A percentile compares a stretch with the other conserved stretches of the same genome.
phyloP scores from a whole-genome alignment of 768 basidiomycete genomes.

The Suillus tomentosus region DNA sequence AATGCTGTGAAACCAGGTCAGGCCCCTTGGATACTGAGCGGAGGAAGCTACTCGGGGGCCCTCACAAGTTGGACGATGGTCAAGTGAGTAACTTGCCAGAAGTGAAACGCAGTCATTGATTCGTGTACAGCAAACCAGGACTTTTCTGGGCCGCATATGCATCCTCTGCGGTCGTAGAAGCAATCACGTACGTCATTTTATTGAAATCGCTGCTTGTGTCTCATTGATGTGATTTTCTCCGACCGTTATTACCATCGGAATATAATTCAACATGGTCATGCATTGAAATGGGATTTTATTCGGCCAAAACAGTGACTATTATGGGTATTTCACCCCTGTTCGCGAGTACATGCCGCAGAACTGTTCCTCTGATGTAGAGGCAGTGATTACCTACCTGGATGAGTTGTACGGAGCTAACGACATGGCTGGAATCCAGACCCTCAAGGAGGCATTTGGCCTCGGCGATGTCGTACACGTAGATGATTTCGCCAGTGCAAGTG shows the following conservation, averaged over 20 bases:
- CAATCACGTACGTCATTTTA: constrained; percentile 39
- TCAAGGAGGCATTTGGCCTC: constrained; percentile 65
- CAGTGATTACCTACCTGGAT: constrained; percentile 64
- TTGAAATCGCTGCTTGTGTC: neutral
- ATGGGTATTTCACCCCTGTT: constrained; percentile 69
- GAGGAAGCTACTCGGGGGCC: constrained; percentile 48
- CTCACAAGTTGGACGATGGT: constrained; percentile 68
- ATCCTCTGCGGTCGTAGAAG: constrained; percentile 49
- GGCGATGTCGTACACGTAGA: constrained; percentile 58
- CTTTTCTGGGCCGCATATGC: constrained; percentile 47
- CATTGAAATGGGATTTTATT: neutral
- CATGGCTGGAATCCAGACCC: constrained; percentile 45
- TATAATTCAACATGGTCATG: neutral
- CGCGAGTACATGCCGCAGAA: constrained; percentile 67
- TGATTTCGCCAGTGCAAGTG: constrained; percentile 62
- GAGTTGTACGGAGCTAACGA: constrained; percentile 50
- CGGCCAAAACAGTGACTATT: constrained; percentile 19
- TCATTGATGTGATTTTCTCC: neutral
- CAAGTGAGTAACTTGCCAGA: constrained; percentile 43
- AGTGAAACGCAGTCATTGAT: neutral
- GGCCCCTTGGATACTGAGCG: constrained; percentile 44
- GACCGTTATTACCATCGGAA: neutral
- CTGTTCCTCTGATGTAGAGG: constrained; percentile 72
- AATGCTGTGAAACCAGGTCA: constrained; percentile 55
- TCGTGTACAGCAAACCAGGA: constrained; percentile 34